Evolutionary conservation across 768 basidiomycete genomes (phyloP), one percentile per base, ranked within the genome.

Genomic region (Xanthoconium stramineum): DNA sequence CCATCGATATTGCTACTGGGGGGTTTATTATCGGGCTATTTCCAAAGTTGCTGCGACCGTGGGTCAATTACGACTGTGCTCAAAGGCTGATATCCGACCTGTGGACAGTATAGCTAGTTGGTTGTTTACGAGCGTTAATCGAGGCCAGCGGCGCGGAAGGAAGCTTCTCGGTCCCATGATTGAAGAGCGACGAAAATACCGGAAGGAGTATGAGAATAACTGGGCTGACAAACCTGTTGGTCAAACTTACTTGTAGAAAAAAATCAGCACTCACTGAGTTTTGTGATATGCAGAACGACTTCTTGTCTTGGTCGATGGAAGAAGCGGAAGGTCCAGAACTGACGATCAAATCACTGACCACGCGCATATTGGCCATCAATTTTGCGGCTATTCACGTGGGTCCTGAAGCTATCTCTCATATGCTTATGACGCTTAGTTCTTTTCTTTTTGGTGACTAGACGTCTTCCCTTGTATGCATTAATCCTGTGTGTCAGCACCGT

Each of bases 221-320:
- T 73, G 70, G 66, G 37, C 51, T 0, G 68, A 70, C 10, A 72
- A 63, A 40, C 71, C 76, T 9, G 75, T 76, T 36, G 0, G 74
- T 61, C n/a, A 0, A 29, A 37, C 2, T 39, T n/a, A 15, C 29
- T 10, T 6, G 13, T 24, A 14, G 28, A 29, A 20, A 7, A 4
- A 2, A 13, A n/a, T 29, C 7, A 17, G 9, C 3, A 11, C 46
- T 40, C 29, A 50, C 24, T 5, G 19, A 24, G 10, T 9, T 38
- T 24, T 37, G 6, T n/a, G 8, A 40, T 35, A 74, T n/a, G n/a
- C n/a, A n/a, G 75, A 66, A 65, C 11, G 73, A 76, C 47, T 30
- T 75, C 32, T 48, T 76, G 7, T 59, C 63, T 0, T 74, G 73
- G 69, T 30, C 71, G 32, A 62, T 74, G 48, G 69, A 70, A 4